Evolutionary conservation across 805 yeast species (phyloP).

Genomic region (Yarrowia porcina): DNA sequence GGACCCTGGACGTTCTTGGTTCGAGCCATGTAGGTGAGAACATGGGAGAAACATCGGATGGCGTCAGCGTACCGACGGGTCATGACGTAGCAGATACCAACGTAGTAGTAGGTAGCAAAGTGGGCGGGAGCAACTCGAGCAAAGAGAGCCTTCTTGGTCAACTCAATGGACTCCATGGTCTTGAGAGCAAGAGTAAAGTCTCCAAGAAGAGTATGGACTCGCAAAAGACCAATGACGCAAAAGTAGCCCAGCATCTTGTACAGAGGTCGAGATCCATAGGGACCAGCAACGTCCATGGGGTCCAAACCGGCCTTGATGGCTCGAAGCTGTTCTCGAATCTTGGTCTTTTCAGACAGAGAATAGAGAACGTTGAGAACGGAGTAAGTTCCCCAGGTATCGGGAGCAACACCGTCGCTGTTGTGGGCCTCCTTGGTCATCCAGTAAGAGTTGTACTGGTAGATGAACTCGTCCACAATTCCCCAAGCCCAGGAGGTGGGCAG

Average conservation of each 20-base stretch:
- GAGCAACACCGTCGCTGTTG: slow-evolving; percentile 40
- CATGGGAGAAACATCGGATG: slow-evolving; percentile 48
- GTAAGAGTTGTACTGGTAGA: slow-evolving; percentile 50
- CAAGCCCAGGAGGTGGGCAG: slow-evolving; percentile 50
- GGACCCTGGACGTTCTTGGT: slow-evolving; percentile 44
- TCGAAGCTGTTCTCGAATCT: slow-evolving; percentile 43
- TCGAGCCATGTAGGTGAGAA: slow-evolving; percentile 47
- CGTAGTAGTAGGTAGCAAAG: slow-evolving; percentile 51
- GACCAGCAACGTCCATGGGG: slow-evolving; percentile 42
- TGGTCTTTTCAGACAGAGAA: slow-evolving; percentile 45
- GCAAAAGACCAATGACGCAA: slow-evolving; percentile 47
- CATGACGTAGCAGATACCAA: slow-evolving; percentile 52
- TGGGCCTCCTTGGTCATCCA: slow-evolving; percentile 41
- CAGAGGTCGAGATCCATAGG: slow-evolving; percentile 44
- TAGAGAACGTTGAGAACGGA: slow-evolving; percentile 49
- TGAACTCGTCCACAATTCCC: slow-evolving; percentile 53
- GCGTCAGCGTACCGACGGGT: slow-evolving; percentile 51
- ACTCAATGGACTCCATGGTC: slow-evolving; percentile 48
- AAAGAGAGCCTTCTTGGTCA: slow-evolving; percentile 48
- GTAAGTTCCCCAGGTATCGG: slow-evolving; percentile 48
- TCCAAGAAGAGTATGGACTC: slow-evolving; percentile 50
- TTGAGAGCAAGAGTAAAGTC: slow-evolving; percentile 50
- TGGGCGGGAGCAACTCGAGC: slow-evolving; percentile 50
- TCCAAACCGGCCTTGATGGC: slow-evolving; percentile 38
- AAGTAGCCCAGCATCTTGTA: slow-evolving; percentile 50